Evolutionary conservation across 2,329 filamentous ascomycete species (phyloP), one percentile per base, ranked within the genome.

Genomic region (Cladosporium colombiae): DNA sequence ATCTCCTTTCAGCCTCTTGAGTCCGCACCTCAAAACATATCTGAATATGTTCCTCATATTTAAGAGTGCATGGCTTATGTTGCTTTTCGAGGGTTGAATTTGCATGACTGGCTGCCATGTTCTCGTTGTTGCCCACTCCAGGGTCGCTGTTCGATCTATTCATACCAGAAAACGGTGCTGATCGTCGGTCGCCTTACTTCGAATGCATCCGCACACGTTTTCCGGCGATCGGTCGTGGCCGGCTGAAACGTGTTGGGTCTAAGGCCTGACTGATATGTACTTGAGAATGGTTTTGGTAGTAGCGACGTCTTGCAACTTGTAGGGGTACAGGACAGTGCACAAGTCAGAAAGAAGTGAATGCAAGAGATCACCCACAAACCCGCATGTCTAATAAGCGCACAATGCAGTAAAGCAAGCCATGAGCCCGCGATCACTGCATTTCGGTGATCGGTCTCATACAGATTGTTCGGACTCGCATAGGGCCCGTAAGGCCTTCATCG

Each of bases 11-110:
- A 97, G 82, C 61, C 93, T 88, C 73, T 88, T 86, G 81, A 89
- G 95, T 14, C 92, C 92, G 74, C 93, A 89, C 82, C 88, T 88
- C 57, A n/a, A 96, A 81, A 76, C 93, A 97, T 13, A 97, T 86
- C 67, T 84, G 77, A 68, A 97, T 78, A 77, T 97, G 93, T 77
- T 93, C 88, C 4, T 67, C 58, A 70, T 89, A 91, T 0, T 91
- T 94, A 40, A 97, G 81, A 0, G 92, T 97, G 77, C 89, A 97
- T 0, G 93, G 92, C 14, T 37, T 37, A 5, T 37, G 35, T 37
- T 37, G 35, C 14, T 37, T 14, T 16, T 37, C 35, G 14, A 16
- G 35, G 3, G 3, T 37, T 16, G 35, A 14, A 14, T 37, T 37
- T 16, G 14, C 35, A 14, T 37, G 37, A 7, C 16, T 40, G 16